A percentile compares a stretch with the other conserved stretches of the same genome.
Conservation (phyloP, 73 alveolate genomes). For the Paramecium caudatum region DNA sequence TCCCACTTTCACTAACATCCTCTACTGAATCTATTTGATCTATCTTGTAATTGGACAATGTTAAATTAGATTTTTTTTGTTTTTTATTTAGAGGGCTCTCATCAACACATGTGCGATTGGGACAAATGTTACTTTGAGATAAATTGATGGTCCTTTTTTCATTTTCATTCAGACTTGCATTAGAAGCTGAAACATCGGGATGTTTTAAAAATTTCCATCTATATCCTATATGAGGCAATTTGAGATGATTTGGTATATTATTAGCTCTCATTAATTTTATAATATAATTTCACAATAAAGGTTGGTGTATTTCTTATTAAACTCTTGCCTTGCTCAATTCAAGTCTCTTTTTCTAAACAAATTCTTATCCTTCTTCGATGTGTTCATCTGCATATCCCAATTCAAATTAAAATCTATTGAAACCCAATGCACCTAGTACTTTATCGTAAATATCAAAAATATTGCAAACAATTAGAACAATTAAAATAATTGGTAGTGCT, state of each 20-base stretch:
- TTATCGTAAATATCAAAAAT: conserved; percentile 39
- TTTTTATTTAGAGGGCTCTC: too few relatives aligned
- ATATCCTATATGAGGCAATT: conserved; percentile 28
- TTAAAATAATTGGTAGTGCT: conserved; percentile 35
- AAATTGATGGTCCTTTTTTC: too few relatives aligned
- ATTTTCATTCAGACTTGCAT: too few relatives aligned
- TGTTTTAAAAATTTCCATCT: too few relatives aligned
- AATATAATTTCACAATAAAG: conserved; percentile 27
- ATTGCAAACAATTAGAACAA: not conserved
- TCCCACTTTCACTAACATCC: too few relatives aligned
- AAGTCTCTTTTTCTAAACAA: not conserved
- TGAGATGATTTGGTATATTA: conserved; percentile 29
- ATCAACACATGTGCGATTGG: too few relatives aligned
- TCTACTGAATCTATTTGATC: too few relatives aligned
- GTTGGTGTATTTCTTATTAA: not conserved
- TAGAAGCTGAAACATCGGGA: too few relatives aligned
- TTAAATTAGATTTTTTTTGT: too few relatives aligned
- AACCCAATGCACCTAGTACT: conserved; percentile 23
- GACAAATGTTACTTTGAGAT: too few relatives aligned
- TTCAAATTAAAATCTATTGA: conserved; percentile 15
- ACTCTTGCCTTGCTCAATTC: not conserved
- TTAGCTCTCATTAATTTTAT: not conserved
- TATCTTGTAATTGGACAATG: too few relatives aligned
- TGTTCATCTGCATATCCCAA: not conserved
- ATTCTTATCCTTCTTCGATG: not conserved